These are phyloP conservation scores for Bacterosira constricta DNA, from an alignment of 108 stramenopile genomes.

Conservation along the genomic window DNA sequence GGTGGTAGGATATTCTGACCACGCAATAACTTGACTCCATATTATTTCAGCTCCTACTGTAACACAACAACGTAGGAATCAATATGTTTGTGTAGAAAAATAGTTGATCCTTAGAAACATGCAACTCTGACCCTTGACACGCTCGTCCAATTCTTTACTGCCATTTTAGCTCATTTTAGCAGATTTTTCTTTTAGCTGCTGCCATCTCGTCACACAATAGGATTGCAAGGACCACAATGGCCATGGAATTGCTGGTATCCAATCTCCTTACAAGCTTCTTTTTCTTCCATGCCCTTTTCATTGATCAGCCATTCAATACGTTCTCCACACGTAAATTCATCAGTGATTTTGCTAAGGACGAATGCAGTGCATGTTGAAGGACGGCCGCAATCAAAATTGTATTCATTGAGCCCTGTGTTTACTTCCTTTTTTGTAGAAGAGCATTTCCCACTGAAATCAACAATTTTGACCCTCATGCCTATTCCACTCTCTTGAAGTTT, in stretches of 20 bases:
- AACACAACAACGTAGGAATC: too few species aligned
- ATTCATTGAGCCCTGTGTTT: not conserved
- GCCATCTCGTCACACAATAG: too few species aligned
- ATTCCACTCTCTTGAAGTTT: constrained; percentile 16
- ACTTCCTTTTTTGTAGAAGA: not conserved
- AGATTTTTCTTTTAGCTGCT: too few species aligned
- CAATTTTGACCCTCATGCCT: constrained; percentile 21
- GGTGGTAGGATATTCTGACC: too few species aligned
- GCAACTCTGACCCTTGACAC: too few species aligned
- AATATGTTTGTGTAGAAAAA: too few species aligned
- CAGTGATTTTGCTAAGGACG: constrained; percentile 13
- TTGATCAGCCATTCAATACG: constrained; percentile 25
- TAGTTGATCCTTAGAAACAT: too few species aligned
- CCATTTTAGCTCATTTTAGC: too few species aligned
- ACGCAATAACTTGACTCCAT: too few species aligned
- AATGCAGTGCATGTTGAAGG: not conserved
- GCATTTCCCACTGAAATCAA: constrained; percentile 21
- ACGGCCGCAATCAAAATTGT: not conserved
- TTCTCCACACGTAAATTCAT: constrained; percentile 30
- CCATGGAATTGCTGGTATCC: constrained; percentile 22
- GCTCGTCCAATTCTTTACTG: too few species aligned
- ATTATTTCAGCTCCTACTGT: too few species aligned
- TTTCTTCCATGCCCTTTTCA: constrained; percentile 14
- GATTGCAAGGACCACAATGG: constrained; percentile 39
- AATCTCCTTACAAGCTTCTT: constrained; percentile 13